Base-by-base conservation (phyloP, 176 grass and related monocot species). In the Oryza australiensis region DNA sequence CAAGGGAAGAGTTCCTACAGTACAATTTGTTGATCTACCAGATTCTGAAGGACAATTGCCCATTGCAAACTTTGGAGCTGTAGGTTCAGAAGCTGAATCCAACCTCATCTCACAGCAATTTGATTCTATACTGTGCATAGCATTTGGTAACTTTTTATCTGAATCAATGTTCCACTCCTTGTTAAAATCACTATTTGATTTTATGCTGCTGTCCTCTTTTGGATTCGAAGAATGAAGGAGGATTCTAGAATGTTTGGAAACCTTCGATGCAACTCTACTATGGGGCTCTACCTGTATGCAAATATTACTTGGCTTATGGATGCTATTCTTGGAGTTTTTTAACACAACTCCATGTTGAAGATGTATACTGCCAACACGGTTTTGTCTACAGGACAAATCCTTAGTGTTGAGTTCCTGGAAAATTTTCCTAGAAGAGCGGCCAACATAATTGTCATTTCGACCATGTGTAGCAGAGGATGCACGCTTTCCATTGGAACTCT, bases 171-270 rank as follows among this genome's bases (percentile, higher is more conserved):
- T 15, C 11, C 57, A 53, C 34, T 24, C 46, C 83, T 81, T 80
- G 66, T 78, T 45, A 78, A 78, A 76, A 82, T 26, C n/a, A 26
- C 8, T 29, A 74, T 73, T 70, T 68, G 37, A 42, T 70, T 82
- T 89, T 78, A 55, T 75, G 71, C 45, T 76, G 63, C 33, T 48
- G 18, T 79, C 91, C 89, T 87, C 67, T 40, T 87, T 87, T 28
- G 23, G 68, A 53, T 74, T 48, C 16, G 67, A 12, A 81, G 46
- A 80, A 69, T 79, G 62, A 77, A 76, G 66, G 42, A 9, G 48
- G 55, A 69, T 87, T 72, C 18, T 27, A 79, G 74, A 67, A 49
- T 41, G 23, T 68, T 82, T 89, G 57, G 53, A 79, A 77, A 72
- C 73, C 78, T 85, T 70, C 1, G 22, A 46, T 71, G 24, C 32